phyloP scores from a whole-genome alignment of 1,139 yeast species.

The Yamadazyma atlantica region DNA sequence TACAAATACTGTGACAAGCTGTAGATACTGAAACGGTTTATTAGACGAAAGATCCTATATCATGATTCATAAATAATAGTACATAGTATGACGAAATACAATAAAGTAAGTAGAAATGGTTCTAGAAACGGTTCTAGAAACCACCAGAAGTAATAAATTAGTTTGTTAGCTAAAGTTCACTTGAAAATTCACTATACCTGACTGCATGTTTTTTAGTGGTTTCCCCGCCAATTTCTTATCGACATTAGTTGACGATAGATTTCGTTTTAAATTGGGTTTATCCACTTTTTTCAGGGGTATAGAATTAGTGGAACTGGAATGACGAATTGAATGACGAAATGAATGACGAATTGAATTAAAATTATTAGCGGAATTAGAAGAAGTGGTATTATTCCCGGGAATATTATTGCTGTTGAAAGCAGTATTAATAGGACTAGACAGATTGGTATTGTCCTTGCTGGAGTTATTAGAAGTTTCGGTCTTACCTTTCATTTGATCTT shows the following conservation, averaged over 20 bases:
- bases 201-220: slow-evolving; percentile 30
- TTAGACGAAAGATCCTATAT: slow-evolving; percentile 1
- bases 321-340: slow-evolving; percentile 3
- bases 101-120: background rate
- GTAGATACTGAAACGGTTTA: background rate
- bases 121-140: too few relatives aligned
- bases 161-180: slow-evolving; percentile 16
- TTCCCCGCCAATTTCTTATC: slow-evolving; percentile 1
- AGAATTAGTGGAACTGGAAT: slow-evolving; percentile 2
- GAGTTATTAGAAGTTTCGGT: background rate
- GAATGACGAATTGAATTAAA: slow-evolving; percentile 1
- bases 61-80: background rate
- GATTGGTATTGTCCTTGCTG: background rate
- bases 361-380: background rate
- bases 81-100: slow-evolving; percentile 2
- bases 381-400: background rate
- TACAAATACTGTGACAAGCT: background rate
- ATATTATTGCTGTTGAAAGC: background rate
- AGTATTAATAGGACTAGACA: background rate
- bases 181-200: slow-evolving; percentile 40
- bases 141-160: background rate
- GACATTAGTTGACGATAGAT: background rate
- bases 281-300: slow-evolving; percentile 4
- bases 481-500: slow-evolving; percentile 1
- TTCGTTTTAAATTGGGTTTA: slow-evolving; percentile 4